phyloP scores from a whole-genome alignment of 2,329 filamentous ascomycete genomes.

The Cordyceps tenuipes region DNA sequence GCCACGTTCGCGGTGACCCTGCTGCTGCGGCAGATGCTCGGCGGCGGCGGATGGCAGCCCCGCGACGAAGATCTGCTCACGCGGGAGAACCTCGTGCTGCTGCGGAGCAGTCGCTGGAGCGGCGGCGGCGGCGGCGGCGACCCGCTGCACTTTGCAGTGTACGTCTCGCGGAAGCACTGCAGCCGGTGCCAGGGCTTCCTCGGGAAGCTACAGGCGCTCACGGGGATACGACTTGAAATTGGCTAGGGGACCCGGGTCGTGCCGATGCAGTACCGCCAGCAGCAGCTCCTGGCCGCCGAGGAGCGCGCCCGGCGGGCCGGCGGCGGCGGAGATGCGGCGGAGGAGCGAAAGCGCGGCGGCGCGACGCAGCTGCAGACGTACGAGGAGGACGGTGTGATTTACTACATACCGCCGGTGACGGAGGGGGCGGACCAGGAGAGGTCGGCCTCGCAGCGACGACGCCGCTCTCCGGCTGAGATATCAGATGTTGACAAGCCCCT shows the following conservation, averaged over 20 bases:
- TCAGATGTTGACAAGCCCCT: constrained; percentile 7
- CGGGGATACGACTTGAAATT: constrained; percentile 21
- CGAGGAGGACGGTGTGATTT: neutral
- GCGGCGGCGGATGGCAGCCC: constrained; percentile 12
- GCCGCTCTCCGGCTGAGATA: neutral
- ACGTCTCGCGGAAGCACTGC: constrained; percentile 29
- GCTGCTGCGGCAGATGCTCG: constrained; percentile 15
- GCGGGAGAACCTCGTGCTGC: constrained; percentile 15
- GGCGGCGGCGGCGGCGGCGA: constrained; percentile 19
- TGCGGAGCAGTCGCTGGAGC: constrained; percentile 19
- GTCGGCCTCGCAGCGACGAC: neutral
- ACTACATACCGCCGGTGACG: neutral
- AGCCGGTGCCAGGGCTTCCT: constrained; percentile 20
- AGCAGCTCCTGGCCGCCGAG: neutral
- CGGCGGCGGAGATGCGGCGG: too few relatives aligned
- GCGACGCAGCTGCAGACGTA: neutral
- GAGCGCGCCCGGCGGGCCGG: neutral
- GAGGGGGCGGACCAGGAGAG: neutral
- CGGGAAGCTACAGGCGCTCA: constrained; percentile 17
- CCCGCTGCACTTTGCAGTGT: constrained; percentile 24
- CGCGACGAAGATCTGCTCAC: constrained; percentile 14
- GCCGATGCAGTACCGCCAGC: neutral
- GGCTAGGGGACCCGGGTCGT: constrained; percentile 22
- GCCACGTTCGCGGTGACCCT: constrained; percentile 25
- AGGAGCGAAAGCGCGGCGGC: too few relatives aligned